phyloP scores from a whole-genome alignment of 2,329 filamentous ascomycete genomes.

The Trichoderma lentiforme region DNA sequence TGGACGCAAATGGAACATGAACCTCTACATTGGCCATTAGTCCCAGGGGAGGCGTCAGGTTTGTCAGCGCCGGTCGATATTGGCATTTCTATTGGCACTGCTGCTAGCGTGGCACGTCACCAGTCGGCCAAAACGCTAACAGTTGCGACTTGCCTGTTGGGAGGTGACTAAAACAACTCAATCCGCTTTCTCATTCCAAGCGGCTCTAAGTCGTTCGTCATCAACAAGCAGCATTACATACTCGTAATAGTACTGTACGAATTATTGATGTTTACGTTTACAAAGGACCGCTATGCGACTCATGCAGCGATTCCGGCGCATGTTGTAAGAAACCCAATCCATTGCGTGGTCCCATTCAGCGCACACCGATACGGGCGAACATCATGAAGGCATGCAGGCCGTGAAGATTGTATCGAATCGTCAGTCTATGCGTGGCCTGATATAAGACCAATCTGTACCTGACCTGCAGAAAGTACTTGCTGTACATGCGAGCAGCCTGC shows the following conservation, averaged over 20 bases:
- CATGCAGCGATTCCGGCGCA: neutral
- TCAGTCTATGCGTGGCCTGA: conserved; percentile 9
- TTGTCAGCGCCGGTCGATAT: neutral
- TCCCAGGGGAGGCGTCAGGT: neutral
- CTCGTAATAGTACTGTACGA: neutral
- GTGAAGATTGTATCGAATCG: neutral
- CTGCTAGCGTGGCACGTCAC: neutral
- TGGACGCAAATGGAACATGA: neutral
- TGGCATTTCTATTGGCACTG: neutral
- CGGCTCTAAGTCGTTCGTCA: neutral
- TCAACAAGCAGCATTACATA: neutral
- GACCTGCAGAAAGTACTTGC: neutral
- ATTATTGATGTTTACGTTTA: neutral
- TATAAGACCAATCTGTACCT: neutral
- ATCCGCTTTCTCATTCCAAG: neutral
- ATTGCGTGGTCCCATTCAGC: conserved; percentile 24
- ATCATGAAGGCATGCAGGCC: neutral
- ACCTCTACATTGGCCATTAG: neutral
- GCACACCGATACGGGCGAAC: neutral
- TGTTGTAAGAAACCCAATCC: neutral
- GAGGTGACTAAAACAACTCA: neutral
- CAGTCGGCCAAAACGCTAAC: conserved; percentile 8
- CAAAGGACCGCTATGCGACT: neutral
- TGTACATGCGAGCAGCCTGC: neutral
- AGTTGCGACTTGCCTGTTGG: neutral